Base-by-base conservation (phyloP, 2,329 filamentous ascomycete species). In the Lasiodiplodia sp. region DNA sequence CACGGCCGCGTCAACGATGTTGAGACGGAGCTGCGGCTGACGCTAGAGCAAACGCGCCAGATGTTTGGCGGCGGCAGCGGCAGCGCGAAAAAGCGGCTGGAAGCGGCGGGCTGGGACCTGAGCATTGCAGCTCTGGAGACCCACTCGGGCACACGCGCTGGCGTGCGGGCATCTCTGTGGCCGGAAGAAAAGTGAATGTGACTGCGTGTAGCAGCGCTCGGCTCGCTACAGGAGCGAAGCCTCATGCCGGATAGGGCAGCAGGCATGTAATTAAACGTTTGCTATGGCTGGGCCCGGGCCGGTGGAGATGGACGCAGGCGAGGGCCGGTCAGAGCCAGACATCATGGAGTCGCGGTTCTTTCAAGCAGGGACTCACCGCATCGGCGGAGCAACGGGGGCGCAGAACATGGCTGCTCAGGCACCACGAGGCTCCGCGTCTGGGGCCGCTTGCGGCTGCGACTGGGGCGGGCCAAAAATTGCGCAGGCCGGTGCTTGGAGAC, bases 111-210 rank as follows among this genome's bases (percentile, higher is more conserved):
- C 0, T 94, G 92, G 92, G 87, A 94, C 78, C 72, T 92, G 57
- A 81, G 87, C 68, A 84, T 83, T 63, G 84, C 84, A 49, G 89
- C 88, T 6, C 80, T 94, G 72, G 91, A 94, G 81, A 93, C 90
- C 21, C 83, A 81, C 69, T 82, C 86, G 57, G 88, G 86, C 31
- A 78, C 75, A 31, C 76, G 78, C 37, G 44, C 56, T 34, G 66
- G 37, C 44, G 66, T 52, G 28, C 66, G 55, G 55, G 44, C 60
- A 64, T 52, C 60, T 51, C 60, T 51, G 47, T 64, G 60, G 60
- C 23, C 60, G 52, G 60, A 51, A 52, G 52, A 38, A n/a, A 28
- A 23, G 60, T 64, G 60, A 64, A 49, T 64, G 60, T 64, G 60
- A 64, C 60, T 64, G 60, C 60, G n/a, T 23, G 57, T 38, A 8